A percentile compares a stretch with the other conserved stretches of the same genome.
These are phyloP conservation scores for Rubus idaeus DNA, from an alignment of 306 rosid genomes.

Conservation along the genomic window DNA sequence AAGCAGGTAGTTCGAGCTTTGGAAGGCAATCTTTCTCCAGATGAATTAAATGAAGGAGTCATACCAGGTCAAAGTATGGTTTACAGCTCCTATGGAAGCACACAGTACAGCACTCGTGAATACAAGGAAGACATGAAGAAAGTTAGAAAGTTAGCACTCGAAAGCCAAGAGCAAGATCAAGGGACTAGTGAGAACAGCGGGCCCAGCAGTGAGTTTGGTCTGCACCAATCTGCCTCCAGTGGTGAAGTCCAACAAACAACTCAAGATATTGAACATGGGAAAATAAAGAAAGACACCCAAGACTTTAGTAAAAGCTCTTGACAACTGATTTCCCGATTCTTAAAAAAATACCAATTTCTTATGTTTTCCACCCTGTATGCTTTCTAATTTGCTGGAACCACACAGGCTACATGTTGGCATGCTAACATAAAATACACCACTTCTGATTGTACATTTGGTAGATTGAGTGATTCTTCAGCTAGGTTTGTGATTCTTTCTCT, in stretches of 20 bases:
- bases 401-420: background rate
- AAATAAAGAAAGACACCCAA: constrained; percentile 15
- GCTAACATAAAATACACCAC: background rate
- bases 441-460: constrained; percentile 16
- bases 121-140: constrained; percentile 48
- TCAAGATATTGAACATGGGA: constrained; percentile 32
- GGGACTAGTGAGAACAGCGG: constrained; percentile 23
- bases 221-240: constrained; percentile 20
- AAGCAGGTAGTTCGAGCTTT: constrained; percentile 44
- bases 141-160: constrained; percentile 32
- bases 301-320: constrained; percentile 19
- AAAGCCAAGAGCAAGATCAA: constrained; percentile 36
- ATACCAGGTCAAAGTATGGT: constrained; percentile 35
- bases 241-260: constrained; percentile 44
- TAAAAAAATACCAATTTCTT: constrained; percentile 1
- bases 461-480: constrained; percentile 10
- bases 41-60: constrained; percentile 32
- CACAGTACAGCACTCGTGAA: constrained; percentile 34
- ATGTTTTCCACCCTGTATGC: background rate
- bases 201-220: constrained; percentile 25
- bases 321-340: constrained; percentile 19
- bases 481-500: background rate
- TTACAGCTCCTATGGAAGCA: constrained; percentile 26
- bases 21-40: constrained; percentile 38
- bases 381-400: background rate